phyloP scores from a whole-genome alignment of 2,329 filamentous ascomycete species.

The Phialophora chinensis region DNA sequence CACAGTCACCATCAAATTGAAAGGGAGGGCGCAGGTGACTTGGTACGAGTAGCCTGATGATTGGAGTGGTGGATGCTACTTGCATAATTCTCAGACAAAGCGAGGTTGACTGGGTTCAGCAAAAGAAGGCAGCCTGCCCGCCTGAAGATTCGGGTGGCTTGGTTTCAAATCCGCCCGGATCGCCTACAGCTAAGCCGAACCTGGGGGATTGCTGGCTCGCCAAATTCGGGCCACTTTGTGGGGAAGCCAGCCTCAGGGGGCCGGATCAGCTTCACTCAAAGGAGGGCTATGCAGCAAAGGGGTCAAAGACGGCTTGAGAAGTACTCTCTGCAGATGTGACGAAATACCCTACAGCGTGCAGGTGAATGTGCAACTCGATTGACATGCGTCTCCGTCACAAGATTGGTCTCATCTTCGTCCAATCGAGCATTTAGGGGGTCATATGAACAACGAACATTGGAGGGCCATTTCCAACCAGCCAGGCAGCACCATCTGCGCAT shows the following conservation, averaged over 20 bases:
- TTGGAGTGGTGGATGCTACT: conserved; percentile 13
- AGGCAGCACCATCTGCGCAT: conserved; percentile 2
- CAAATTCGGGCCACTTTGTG: conserved; percentile 15
- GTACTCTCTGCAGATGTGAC: background rate
- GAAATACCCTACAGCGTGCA: background rate
- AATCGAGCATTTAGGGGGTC: background rate
- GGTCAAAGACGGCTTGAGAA: background rate
- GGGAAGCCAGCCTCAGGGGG: conserved; percentile 10
- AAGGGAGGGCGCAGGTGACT: conserved; percentile 31
- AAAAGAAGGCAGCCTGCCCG: conserved; percentile 1
- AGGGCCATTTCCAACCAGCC: background rate
- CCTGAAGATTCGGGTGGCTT: conserved; percentile 8
- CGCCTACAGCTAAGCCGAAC: conserved; percentile 8
- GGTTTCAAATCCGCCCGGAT: conserved; percentile 19
- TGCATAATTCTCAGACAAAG: conserved; percentile 19
- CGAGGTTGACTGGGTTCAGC: conserved; percentile 11
- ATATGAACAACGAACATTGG: background rate
- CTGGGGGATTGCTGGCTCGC: background rate
- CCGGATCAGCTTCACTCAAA: background rate
- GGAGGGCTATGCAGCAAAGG: background rate
- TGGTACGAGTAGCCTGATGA: conserved; percentile 21
- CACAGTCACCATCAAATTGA: conserved; percentile 19
- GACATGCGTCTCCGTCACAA: conserved; percentile 7
- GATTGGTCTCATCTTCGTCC: background rate
- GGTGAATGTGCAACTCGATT: background rate